phyloP scores from a whole-genome alignment of 345 rosid genomes.

The Cochlearia excelsa region DNA sequence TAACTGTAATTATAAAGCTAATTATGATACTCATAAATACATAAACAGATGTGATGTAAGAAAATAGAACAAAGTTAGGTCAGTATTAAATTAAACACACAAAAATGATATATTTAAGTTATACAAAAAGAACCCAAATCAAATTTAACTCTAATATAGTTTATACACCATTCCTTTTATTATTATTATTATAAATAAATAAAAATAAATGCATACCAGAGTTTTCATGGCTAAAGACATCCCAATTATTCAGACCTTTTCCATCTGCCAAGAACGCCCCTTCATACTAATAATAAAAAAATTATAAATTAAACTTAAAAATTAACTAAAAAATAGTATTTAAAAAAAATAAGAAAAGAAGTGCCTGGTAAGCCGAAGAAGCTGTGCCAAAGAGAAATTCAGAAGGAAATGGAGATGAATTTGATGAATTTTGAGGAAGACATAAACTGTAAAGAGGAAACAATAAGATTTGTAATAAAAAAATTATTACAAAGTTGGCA shows the following conservation, averaged over 20 bases:
- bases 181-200: no score
- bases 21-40: no score
- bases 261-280: conserved; percentile 50
- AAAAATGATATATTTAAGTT: no score
- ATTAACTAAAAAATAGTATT: not conserved
- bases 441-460: not conserved
- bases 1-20: no score
- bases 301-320: not conserved
- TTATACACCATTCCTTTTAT: no score
- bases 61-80: no score
- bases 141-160: no score
- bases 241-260: conserved; percentile 54
- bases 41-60: no score
- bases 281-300: conserved; percentile 36
- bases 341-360: not conserved
- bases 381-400: conserved; percentile 29
- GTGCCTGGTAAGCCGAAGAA: conserved; percentile 65
- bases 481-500: not conserved
- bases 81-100: no score
- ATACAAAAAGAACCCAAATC: no score
- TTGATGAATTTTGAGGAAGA: not conserved
- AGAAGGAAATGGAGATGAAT: conserved; percentile 35
- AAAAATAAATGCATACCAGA: conserved; percentile 5
- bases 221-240: conserved; percentile 38
- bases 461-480: not conserved